Evolutionary conservation across 352 stramenopile genomes (phyloP), one percentile per base, ranked within the genome.

Genomic region (Pythium folliculosum): DNA sequence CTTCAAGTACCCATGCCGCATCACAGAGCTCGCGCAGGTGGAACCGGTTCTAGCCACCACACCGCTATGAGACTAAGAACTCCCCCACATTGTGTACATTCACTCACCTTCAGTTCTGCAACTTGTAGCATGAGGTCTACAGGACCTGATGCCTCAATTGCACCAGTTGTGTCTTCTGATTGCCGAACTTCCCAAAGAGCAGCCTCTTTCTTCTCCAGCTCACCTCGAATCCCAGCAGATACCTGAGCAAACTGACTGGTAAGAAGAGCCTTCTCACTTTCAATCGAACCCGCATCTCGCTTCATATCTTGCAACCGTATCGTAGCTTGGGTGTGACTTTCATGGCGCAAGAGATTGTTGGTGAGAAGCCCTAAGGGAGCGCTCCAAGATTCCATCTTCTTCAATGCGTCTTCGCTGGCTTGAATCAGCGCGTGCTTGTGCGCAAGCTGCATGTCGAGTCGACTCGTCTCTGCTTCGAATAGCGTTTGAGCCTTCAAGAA

Each of bases 61-160:
- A 51, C n/a, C 23, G 23, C 21, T 40, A 9, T 47, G 30, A 49
- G 45, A 47, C 2, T 12, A 47, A 21, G 5, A 47, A 0, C 19
- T 27, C 2, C 14, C 44, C 8, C 4, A 40, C 44, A 50, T 7
- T 30, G 3, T 25, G 5, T 19, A 16, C 23, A 23, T 27, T 16
- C 19, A 50, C 21, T 50, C 21, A 90, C 83, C 80, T 89, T 89
- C 16, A 92, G 74, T 54, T 92, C 80, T 3, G 48, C 73, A 2
- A 68, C 70, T 49, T 73, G 77, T 19, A 79, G 65, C 35, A 91
- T 65, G 12, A 92, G 51, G 48, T 84, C 77, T 0, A 92, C 51
- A 22, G 81, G 70, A 37, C 68, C 89, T 30, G 69, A 63, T 27
- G 58, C 65, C 22, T 67, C 69, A n/a, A 65, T 51, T 49, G 27